phyloP scores from a whole-genome alignment of 164 flowering plant genomes.

The Protea cynaroides region DNA sequence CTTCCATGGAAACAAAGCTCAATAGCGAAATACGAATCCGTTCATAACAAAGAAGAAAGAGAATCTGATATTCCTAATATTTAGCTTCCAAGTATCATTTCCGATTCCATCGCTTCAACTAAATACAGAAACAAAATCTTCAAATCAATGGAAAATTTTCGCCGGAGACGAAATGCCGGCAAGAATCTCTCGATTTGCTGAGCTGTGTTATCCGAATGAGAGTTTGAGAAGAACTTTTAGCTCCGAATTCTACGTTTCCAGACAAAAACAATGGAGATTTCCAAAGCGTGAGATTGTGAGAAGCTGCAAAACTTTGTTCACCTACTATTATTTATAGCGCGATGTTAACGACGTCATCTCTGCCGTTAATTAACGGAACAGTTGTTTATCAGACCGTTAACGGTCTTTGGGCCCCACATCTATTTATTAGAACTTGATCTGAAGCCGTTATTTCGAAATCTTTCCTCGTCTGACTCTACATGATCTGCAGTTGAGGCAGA shows the following conservation, averaged over 20 bases:
- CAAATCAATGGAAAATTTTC: neutral
- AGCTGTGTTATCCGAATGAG: conserved; percentile 3
- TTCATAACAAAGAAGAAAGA: neutral
- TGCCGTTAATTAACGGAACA: conserved; percentile 15
- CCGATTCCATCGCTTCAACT: neutral
- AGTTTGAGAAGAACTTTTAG: conserved; percentile 1
- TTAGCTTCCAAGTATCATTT: neutral
- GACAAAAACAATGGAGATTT: conserved; percentile 11
- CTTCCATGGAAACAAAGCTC: neutral
- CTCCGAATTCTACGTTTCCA: conserved; percentile 13
- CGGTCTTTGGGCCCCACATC: neutral
- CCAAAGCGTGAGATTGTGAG: too few species aligned
- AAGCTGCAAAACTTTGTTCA: neutral
- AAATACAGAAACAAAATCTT: neutral
- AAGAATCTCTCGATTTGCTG: conserved; percentile 1
- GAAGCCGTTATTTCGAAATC: too few species aligned
- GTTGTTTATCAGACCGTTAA: conserved; percentile 3
- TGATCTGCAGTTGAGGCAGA: too few species aligned
- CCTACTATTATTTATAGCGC: conserved; percentile 9
- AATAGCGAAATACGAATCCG: neutral
- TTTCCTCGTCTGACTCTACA: too few species aligned
- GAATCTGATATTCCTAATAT: neutral
- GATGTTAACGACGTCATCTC: conserved; percentile 4
- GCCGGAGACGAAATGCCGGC: neutral
- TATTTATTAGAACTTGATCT: too few species aligned